Conservation (phyloP, 768 basidiomycete species). For the Serendipita sp. region DNA sequence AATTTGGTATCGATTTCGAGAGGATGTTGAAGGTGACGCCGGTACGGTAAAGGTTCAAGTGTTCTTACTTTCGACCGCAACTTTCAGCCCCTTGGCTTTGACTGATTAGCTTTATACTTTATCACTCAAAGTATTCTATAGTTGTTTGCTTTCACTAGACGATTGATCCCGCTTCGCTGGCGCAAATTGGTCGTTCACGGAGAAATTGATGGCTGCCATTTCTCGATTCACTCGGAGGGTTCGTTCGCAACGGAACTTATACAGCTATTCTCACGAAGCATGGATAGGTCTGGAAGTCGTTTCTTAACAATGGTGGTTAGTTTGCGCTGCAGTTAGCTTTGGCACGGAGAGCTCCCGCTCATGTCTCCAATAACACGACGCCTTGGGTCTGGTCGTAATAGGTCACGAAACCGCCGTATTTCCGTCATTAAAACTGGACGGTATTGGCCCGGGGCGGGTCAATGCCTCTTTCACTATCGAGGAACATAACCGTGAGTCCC, state of each 20-base stretch:
- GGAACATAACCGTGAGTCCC: constrained; percentile 47
- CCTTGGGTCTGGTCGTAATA: constrained; percentile 16
- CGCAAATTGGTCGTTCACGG: neutral
- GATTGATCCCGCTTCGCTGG: no score
- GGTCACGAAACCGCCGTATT: constrained; percentile 46
- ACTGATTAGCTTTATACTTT: no score
- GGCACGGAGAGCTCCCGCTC: neutral
- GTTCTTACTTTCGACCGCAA: no score
- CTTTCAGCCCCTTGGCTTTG: no score
- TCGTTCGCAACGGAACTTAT: neutral
- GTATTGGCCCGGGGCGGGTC: constrained; percentile 56
- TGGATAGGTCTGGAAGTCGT: constrained; percentile 64
- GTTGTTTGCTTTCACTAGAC: no score
- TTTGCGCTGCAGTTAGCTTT: no score
- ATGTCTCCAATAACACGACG: neutral
- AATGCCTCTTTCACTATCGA: constrained; percentile 57
- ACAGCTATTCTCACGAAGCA: neutral
- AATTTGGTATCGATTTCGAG: no score
- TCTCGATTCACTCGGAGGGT: neutral
- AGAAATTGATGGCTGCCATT: neutral
- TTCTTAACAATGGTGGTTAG: constrained; percentile 55
- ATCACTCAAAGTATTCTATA: no score
- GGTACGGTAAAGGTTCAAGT: no score
- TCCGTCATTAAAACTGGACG: constrained; percentile 41
- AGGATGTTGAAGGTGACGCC: no score